Conservation (phyloP, 1,284 basidiomycete genomes). For the Takashimella koratensis region DNA sequence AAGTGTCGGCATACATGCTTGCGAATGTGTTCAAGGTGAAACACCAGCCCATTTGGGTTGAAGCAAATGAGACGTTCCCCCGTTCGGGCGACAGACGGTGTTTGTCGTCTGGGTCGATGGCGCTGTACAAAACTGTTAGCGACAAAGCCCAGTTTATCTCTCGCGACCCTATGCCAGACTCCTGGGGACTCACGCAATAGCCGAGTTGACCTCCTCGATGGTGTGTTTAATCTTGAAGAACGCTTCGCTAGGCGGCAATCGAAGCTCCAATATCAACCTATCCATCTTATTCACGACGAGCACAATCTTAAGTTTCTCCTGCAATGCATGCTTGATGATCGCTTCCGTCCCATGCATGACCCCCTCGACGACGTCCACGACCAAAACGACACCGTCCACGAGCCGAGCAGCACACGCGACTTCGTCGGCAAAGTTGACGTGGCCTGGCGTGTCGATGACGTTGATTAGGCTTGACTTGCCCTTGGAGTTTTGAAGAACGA, state of each 20-base stretch:
- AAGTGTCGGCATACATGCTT: conserved; percentile 92
- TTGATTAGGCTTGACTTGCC: conserved; percentile 94
- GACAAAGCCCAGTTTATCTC: too few relatives aligned
- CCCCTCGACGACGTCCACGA: conserved; percentile 94
- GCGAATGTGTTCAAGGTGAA: conserved; percentile 94
- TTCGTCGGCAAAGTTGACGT: conserved; percentile 97
- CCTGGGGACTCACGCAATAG: conserved; percentile 67
- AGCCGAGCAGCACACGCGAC: conserved; percentile 82
- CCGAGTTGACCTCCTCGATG: conserved; percentile 95
- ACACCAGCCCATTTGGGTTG: conserved; percentile 95
- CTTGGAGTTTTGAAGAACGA: conserved; percentile 78
- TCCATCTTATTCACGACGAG: conserved; percentile 98
- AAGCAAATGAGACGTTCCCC: conserved; percentile 96
- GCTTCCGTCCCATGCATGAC: conserved; percentile 89
- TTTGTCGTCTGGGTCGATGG: conserved; percentile 81
- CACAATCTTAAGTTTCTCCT: conserved; percentile 85
- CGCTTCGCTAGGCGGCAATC: conserved; percentile 91
- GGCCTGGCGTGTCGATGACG: conserved; percentile 94
- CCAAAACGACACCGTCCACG: conserved; percentile 88
- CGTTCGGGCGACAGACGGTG: conserved; percentile 86
- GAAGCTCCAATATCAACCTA: conserved; percentile 90
- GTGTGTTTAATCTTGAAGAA: conserved; percentile 99
- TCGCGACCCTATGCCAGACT: conserved; percentile 2
- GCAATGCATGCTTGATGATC: conserved; percentile 78
- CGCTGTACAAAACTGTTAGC: conserved; percentile 57